Evolutionary conservation across 352 stramenopile species (phyloP), one percentile per base, ranked within the genome.

Genomic region (Phytophthora capsici): DNA sequence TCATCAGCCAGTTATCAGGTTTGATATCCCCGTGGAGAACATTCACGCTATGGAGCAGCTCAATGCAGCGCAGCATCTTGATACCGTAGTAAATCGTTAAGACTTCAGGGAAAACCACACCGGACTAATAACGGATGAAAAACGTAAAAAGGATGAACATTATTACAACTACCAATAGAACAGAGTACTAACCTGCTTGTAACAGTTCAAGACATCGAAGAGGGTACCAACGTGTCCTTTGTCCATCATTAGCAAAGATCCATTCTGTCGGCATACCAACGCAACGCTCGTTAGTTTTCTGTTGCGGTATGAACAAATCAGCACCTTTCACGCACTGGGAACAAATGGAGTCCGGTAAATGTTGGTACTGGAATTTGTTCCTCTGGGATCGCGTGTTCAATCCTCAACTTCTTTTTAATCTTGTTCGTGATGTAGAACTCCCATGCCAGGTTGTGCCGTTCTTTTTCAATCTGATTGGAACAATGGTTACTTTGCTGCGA

Each of bases 21-120:
- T 96, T 96, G 43, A 96, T 79, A 51, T 96, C 88, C 22, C 88
- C 88, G 38, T 96, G 88, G 4, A 96, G 69, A 61, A 96, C 62
- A 0, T 84, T 68, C 6, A 75, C 75, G 8, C 46, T 28, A 43
- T 96, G 88, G 30, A 96, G 67, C 14, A 84, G 26, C 40, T 93
- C 82, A 32, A 94, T 66, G 12, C 76, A 77, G n/a, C 66, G 69
- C 8, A 96, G 57, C 88, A 96, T 96, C 59, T 77, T 82, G 50
- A 93, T 91, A 23, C 80, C 63, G 44, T 95, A 96, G 56, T 92
- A 86, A 23, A 94, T 66, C 14, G 67, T 78, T 7, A 96, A 41
- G 12, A 74, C 71, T 72, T 96, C 88, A 7, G 86, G 86, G 66
- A 95, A 92, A 9, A 36, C 10, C 50, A 70, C 75, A 13, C 84